Evolutionary conservation across 2,329 filamentous ascomycete species (phyloP).

Genomic region (Lizonia empirigonia): DNA sequence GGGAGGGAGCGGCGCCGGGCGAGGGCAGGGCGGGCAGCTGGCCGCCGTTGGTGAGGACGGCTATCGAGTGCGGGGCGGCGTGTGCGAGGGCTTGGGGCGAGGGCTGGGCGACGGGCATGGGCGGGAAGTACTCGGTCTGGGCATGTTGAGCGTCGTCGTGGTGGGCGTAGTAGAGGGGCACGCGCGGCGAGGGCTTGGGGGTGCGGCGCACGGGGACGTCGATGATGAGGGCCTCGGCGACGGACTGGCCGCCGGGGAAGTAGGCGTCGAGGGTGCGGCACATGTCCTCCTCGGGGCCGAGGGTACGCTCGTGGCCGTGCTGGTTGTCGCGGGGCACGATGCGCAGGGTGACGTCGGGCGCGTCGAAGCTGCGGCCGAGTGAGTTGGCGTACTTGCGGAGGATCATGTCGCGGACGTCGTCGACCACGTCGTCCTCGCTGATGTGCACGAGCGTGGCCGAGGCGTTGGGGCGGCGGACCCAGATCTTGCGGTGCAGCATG

Average conservation of each 20-base stretch:
- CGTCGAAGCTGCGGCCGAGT: constrained; percentile 83
- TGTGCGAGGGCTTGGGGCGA: constrained; percentile 48
- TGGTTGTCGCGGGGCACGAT: constrained; percentile 70
- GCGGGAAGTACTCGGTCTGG: constrained; percentile 83
- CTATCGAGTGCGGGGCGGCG: constrained; percentile 65
- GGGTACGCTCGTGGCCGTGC: constrained; percentile 64
- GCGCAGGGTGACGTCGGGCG: constrained; percentile 83
- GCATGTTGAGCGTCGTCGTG: constrained; percentile 69
- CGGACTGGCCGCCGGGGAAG: constrained; percentile 83
- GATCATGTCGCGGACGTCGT: constrained; percentile 92
- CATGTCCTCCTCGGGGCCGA: constrained; percentile 88
- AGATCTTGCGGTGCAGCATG: constrained; percentile 75
- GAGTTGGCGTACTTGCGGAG: constrained; percentile 93
- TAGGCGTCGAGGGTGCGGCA: constrained; percentile 77
- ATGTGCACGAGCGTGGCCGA: constrained; percentile 88
- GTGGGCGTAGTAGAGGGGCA: constrained; percentile 58
- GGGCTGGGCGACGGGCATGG: constrained; percentile 57
- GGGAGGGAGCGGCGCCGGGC: constrained; percentile 63
- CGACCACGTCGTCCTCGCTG: constrained; percentile 86
- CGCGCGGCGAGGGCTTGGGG: constrained; percentile 77
- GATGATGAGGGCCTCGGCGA: constrained; percentile 89
- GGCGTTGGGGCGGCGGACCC: constrained; percentile 86
- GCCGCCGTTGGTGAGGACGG: constrained; percentile 74
- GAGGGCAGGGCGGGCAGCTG: constrained; percentile 82
- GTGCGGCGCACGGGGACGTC: constrained; percentile 79